Base-by-base conservation (phyloP, 768 basidiomycete species). In the Tylopilus balloui region DNA sequence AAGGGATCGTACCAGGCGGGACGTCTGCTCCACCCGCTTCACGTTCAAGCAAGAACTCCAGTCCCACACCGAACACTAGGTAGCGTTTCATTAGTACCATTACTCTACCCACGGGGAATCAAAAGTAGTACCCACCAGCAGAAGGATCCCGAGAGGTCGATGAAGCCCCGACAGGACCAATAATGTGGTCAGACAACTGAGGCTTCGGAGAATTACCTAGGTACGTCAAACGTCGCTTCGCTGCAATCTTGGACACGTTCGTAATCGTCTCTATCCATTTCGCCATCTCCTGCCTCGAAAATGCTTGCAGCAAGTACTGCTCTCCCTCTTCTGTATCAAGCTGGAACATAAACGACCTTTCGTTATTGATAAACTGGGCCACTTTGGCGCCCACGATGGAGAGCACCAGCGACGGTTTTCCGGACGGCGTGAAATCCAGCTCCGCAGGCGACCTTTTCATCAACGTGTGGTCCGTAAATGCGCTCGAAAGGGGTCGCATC, bases 401-500 rank as follows among this genome's bases (percentile, higher is more conserved):
- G 45, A 92, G 70, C 21, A 87, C 86, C 37, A 88, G 69, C 21
- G 85, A 75, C 0, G 88, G 88, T 63, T 91, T 92, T 25, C 80
- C 77, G n/a, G 74, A 73, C 0, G 88, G 76, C 7, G 70, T 55
- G 58, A 92, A 92, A 61, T 92, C 87, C 45, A 92, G 71, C 58
- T 92, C 88, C 0, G 79, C 77, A 1, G 86, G 75, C 1, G 85
- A 84, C 50, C 76, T 78, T 64, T 79, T 84, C 51, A 54, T 45
- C 45, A 68, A 45, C 23, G 75, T 73, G 42, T 86, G 83, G 38
- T 83, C 79, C 17, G 81, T 81, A 60, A 92, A 92, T 2, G 90
- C 90, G 52, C 81, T 90, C 14, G 90, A 92, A 44, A 91, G 83
- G 2, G 89, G 90, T n/a, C 89, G 78, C 84, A 91, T 91, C 70